Percentiles rank a stretch among this genome's conserved stretches.
phyloP scores from a whole-genome alignment of 1,284 basidiomycete species.

The Lentinula novae-zelandiae region DNA sequence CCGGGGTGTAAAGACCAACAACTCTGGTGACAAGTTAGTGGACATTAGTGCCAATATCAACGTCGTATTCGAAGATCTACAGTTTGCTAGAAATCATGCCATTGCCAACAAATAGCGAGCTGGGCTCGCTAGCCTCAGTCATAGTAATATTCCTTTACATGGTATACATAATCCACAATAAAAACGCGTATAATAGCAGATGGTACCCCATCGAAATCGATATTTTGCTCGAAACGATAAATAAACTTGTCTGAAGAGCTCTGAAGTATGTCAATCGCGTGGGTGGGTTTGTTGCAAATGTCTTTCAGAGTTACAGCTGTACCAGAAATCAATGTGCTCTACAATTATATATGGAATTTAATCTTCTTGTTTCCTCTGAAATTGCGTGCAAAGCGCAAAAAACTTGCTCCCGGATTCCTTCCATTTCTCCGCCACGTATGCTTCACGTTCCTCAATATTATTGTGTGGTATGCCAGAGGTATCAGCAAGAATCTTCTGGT shows the following conservation, averaged over 20 bases:
- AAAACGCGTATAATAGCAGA: neutral
- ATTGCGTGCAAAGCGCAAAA: slow-evolving; percentile 3
- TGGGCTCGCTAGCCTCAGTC: neutral
- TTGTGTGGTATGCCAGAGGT: neutral
- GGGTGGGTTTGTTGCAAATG: neutral
- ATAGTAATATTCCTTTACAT: neutral
- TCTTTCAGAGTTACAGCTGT: neutral
- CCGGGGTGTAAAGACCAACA: slow-evolving; percentile 16
- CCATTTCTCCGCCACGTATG: slow-evolving; percentile 7
- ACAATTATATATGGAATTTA: neutral
- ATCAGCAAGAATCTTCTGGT: slow-evolving; percentile 6
- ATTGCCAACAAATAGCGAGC: neutral
- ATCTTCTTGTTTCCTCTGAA: neutral
- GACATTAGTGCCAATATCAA: neutral
- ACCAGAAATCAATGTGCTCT: neutral
- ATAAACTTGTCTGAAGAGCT: neutral
- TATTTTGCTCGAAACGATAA: neutral
- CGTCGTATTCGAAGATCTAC: slow-evolving; percentile 16
- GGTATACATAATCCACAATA: neutral
- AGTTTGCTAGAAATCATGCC: slow-evolving; percentile 11
- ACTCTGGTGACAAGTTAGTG: neutral
- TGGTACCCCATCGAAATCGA: neutral
- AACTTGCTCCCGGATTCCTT: slow-evolving; percentile 4
- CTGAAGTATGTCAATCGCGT: too few relatives aligned
- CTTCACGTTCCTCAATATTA: neutral